A percentile compares a stretch with the other conserved stretches of the same genome.
phyloP scores from a whole-genome alignment of 1,139 yeast species.

The Debaryomyces nepalensis region DNA sequence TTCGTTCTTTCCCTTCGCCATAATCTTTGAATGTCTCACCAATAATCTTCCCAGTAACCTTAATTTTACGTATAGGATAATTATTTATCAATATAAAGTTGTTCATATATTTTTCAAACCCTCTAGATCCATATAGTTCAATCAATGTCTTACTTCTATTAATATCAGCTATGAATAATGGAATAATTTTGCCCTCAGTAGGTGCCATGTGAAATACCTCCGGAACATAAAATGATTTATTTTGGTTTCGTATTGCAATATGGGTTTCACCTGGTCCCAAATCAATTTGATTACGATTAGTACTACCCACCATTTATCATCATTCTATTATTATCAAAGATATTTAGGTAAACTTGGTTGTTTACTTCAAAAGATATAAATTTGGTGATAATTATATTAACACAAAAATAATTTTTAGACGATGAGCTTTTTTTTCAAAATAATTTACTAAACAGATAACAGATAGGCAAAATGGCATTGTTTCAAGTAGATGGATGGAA shows the following conservation, averaged over 20 bases:
- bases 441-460: not conserved
- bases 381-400: constrained; percentile 7
- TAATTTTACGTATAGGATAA: constrained; percentile 21
- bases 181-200: constrained; percentile 18
- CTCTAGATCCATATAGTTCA: constrained; percentile 18
- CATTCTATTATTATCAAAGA: not conserved
- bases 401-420: constrained; percentile 10
- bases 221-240: constrained; percentile 21
- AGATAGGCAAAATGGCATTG: constrained; percentile 55
- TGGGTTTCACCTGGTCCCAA: constrained; percentile 24
- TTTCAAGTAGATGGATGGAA: constrained; percentile 88
- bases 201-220: constrained; percentile 23
- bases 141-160: constrained; percentile 15
- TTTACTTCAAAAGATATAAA: not conserved
- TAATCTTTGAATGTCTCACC: constrained; percentile 20
- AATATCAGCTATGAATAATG: constrained; percentile 24
- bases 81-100: constrained; percentile 23
- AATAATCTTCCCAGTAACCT: constrained; percentile 21
- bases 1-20: constrained; percentile 6
- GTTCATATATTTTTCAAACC: constrained; percentile 14
- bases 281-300: constrained; percentile 15
- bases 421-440: constrained; percentile 3
- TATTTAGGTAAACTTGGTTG: not conserved
- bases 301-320: constrained; percentile 11
- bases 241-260: constrained; percentile 18